A percentile compares a stretch with the other conserved stretches of the same genome.
phyloP scores from a whole-genome alignment of 208 protist species.

The Crithidia brevicula region DNA sequence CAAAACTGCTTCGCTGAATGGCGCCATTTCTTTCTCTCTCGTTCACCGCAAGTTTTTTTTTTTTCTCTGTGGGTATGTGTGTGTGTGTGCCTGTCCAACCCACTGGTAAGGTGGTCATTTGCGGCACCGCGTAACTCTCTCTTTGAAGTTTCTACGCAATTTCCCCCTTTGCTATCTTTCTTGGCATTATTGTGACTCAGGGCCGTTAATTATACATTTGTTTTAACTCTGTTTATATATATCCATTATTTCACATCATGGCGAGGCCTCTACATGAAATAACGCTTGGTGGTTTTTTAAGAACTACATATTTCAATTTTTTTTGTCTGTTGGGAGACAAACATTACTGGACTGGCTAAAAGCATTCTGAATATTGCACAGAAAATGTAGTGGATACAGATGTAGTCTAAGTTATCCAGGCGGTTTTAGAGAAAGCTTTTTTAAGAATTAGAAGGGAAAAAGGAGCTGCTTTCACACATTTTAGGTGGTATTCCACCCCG shows the following conservation, averaged over 20 bases:
- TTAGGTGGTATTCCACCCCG: not conserved
- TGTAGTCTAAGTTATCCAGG: not conserved
- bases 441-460: not conserved
- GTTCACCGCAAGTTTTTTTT: not conserved
- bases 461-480: not conserved
- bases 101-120: too few relatives aligned
- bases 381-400: not conserved
- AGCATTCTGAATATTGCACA: not conserved
- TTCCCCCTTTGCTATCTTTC: too few relatives aligned
- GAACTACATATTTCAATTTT: slow-evolving; percentile 8
- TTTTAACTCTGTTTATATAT: not conserved
- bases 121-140: too few relatives aligned
- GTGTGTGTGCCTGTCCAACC: too few relatives aligned
- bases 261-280: not conserved
- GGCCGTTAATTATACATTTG: not conserved
- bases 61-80: not conserved
- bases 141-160: too few relatives aligned
- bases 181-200: slow-evolving; percentile 5
- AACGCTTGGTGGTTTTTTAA: not conserved
- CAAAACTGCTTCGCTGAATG: not conserved
- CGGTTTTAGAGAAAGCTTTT: not conserved
- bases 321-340: not conserved
- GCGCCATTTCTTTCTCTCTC: not conserved
- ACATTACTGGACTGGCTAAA: not conserved
- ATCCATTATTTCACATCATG: slow-evolving; percentile 4